A percentile compares a stretch with the other conserved stretches of the same genome.
Evolutionary conservation across 1,139 yeast genomes (phyloP).

Genomic region (Sugiyamaella castrensis): DNA sequence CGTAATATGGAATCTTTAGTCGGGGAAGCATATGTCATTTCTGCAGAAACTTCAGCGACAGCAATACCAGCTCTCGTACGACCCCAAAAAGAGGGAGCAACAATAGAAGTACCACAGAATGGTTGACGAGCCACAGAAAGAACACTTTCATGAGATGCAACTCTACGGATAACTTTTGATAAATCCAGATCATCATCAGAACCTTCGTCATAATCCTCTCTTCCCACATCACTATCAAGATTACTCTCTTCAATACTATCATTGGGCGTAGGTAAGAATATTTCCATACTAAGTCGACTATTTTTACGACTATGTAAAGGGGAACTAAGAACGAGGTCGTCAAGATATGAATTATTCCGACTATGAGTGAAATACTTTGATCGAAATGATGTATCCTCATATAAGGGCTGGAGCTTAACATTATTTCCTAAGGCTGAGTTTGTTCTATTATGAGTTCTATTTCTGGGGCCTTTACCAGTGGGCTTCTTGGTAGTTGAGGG

Average conservation of each 20-base stretch:
- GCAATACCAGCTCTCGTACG: slow-evolving; percentile 6
- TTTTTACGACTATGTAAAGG: slow-evolving; percentile 13
- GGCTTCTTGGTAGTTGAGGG: too few relatives aligned
- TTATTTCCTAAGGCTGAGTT: neutral
- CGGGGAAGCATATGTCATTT: slow-evolving; percentile 13
- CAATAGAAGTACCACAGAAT: neutral
- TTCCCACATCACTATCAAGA: neutral
- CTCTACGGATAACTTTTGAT: slow-evolving; percentile 10
- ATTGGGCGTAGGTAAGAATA: neutral
- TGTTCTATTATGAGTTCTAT: slow-evolving; percentile 1
- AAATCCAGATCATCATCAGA: neutral
- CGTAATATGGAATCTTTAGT: slow-evolving; percentile 7
- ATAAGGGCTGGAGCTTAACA: slow-evolving; percentile 7
- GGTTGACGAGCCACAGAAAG: slow-evolving; percentile 13
- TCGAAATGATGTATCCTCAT: slow-evolving; percentile 7
- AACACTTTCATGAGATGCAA: slow-evolving; percentile 24
- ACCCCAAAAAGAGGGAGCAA: slow-evolving; percentile 7
- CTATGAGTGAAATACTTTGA: slow-evolving; percentile 1
- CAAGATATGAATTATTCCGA: neutral
- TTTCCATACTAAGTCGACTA: slow-evolving; percentile 2
- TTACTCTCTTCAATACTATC: slow-evolving; percentile 2
- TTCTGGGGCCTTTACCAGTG: neutral
- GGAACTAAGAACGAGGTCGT: slow-evolving; percentile 6
- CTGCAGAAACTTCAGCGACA: slow-evolving; percentile 14
- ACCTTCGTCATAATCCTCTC: neutral